phyloP scores from a whole-genome alignment of 1,139 yeast species.

The Saccharomyces hybrid region DNA sequence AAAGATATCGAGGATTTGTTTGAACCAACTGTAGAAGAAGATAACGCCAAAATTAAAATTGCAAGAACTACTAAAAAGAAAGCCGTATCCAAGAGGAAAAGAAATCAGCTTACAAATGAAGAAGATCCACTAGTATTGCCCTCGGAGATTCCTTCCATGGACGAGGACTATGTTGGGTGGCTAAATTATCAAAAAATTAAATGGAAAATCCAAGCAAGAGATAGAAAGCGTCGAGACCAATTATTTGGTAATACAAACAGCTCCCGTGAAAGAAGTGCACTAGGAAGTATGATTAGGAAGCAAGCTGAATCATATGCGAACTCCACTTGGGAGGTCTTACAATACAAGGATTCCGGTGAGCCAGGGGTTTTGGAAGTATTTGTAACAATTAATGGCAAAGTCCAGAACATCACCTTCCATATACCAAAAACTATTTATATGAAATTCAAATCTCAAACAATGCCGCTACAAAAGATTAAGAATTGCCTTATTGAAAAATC shows the following conservation, averaged over 20 bases:
- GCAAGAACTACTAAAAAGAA: constrained; percentile 48
- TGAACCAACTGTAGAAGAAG: constrained; percentile 26
- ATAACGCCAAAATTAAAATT: constrained; percentile 28
- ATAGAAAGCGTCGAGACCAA: constrained; percentile 62
- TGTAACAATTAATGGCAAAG: constrained; percentile 59
- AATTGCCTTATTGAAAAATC: constrained; percentile 56
- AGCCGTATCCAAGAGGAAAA: constrained; percentile 30
- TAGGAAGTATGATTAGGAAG: constrained; percentile 62
- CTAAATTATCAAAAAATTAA: constrained; percentile 71
- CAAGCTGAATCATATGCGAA: constrained; percentile 77
- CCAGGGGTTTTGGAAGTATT: constrained; percentile 76
- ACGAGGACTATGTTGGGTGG: constrained; percentile 70
- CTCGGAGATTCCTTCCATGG: constrained; percentile 61
- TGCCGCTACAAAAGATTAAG: constrained; percentile 41
- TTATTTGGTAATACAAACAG: constrained; percentile 64
- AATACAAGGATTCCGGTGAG: constrained; percentile 49
- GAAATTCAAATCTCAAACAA: constrained; percentile 47
- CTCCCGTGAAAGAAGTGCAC: constrained; percentile 40
- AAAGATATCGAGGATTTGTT: constrained; percentile 81
- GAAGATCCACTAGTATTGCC: constrained; percentile 44
- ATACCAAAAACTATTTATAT: constrained; percentile 70
- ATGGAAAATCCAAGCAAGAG: constrained; percentile 72
- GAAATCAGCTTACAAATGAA: constrained; percentile 34
- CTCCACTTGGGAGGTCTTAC: constrained; percentile 77
- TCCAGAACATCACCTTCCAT: constrained; percentile 66